A percentile compares a stretch with the other conserved stretches of the same genome.
phyloP scores from a whole-genome alignment of 2,329 filamentous ascomycete genomes.

The Neoscytalidium dimidiatum region DNA sequence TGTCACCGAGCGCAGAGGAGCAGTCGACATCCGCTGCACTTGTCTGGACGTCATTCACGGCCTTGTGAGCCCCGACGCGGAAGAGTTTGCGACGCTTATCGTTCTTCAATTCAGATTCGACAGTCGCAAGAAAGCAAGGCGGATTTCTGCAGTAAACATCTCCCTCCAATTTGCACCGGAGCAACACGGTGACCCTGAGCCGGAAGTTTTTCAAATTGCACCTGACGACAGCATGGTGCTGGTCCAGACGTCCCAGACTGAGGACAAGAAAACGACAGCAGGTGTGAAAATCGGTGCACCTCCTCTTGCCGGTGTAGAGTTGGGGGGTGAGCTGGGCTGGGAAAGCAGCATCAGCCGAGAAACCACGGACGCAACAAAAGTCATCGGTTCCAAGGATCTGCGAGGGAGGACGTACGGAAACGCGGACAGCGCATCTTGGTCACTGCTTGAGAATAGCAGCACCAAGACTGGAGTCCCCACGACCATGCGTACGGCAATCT shows the following conservation, averaged over 20 bases:
- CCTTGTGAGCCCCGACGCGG: neutral
- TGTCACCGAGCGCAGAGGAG: neutral
- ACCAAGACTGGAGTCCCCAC: constrained; percentile 27
- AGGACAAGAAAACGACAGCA: neutral
- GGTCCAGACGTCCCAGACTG: neutral
- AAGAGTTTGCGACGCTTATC: neutral
- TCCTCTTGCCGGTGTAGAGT: neutral
- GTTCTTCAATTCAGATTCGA: neutral
- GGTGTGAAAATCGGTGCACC: neutral
- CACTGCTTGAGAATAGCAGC: constrained; percentile 28
- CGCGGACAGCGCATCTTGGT: constrained; percentile 27
- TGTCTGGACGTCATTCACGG: neutral
- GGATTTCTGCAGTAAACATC: neutral
- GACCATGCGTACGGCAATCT: constrained; percentile 25
- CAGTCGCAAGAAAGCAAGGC: neutral
- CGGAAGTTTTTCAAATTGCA: neutral
- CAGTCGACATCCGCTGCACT: constrained; percentile 5
- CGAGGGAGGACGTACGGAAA: constrained; percentile 23
- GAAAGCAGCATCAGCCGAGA: neutral
- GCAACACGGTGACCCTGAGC: neutral
- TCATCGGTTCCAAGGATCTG: constrained; percentile 27
- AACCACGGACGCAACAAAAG: neutral
- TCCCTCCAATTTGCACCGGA: neutral
- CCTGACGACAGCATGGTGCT: neutral
- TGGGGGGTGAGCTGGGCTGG: neutral